Evolutionary conservation across 139 green algal species (phyloP).

Genomic region (Micractinium conductrix): DNA sequence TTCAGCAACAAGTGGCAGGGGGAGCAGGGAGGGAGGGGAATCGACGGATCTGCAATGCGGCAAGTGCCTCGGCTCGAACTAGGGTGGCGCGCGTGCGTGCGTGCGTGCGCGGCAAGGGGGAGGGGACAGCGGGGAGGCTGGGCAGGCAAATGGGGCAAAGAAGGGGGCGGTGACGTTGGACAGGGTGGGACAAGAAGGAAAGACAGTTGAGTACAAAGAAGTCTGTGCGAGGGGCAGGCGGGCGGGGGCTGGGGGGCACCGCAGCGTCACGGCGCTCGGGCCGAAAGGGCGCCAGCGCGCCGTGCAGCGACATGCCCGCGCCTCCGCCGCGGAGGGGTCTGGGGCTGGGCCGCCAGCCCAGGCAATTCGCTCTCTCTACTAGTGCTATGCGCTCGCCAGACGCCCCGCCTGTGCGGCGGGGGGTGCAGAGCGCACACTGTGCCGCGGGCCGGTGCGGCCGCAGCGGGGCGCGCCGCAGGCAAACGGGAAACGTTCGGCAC

Average conservation of each 20-base stretch:
- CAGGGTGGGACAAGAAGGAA: too few relatives aligned
- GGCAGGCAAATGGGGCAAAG: background rate
- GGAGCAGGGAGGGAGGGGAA: background rate
- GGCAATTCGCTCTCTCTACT: constrained; percentile 14
- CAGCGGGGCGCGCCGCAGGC: too few relatives aligned
- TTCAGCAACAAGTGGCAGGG: background rate
- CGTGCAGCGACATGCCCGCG: too few relatives aligned
- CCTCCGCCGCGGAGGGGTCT: too few relatives aligned
- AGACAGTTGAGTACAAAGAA: constrained; percentile 1
- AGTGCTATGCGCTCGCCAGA: background rate
- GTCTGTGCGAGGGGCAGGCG: background rate
- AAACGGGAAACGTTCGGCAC: background rate
- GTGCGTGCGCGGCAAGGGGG: background rate
- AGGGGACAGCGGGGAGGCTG: background rate
- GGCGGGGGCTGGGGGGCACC: background rate
- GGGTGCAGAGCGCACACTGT: too few relatives aligned
- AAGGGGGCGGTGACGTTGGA: too few relatives aligned
- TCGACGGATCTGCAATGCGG: background rate
- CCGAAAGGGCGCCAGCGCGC: background rate
- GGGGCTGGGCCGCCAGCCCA: background rate
- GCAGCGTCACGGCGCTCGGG: background rate
- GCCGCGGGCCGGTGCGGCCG: too few relatives aligned
- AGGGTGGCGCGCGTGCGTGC: background rate
- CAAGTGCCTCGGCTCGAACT: too few relatives aligned
- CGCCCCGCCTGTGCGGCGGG: background rate